These are phyloP conservation scores for Amoebophrya sp. DNA, from an alignment of 169 alveolate species.

Conservation along the genomic window DNA sequence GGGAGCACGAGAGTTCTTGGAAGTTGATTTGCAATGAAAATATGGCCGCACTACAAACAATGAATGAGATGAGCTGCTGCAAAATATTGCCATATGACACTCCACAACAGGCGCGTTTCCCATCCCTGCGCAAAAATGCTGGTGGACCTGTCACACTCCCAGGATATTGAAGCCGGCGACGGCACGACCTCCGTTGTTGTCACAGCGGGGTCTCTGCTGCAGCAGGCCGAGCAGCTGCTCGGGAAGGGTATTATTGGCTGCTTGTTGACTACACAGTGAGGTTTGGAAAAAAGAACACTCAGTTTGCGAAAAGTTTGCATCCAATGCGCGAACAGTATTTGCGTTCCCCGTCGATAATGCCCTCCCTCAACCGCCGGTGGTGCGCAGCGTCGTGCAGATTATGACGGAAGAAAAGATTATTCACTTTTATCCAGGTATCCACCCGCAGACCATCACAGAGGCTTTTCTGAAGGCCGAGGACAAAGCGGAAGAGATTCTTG, in stretches of 20 bases:
- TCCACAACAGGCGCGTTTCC: conserved; percentile 32
- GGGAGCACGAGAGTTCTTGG: too few relatives aligned
- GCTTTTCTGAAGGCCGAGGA: conserved; percentile 62
- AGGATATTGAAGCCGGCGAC: conserved; percentile 99
- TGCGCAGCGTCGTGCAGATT: too few relatives aligned
- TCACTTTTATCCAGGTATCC: too few relatives aligned
- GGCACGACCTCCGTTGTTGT: conserved; percentile 98
- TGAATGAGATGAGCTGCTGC: too few relatives aligned
- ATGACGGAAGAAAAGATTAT: too few relatives aligned
- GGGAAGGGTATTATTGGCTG: conserved; percentile 9
- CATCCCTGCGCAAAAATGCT: conserved; percentile 47
- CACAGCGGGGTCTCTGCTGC: conserved; percentile 94
- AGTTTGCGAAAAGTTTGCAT: conserved; percentile 47
- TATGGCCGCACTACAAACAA: too few relatives aligned
- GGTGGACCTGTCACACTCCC: conserved; percentile 60
- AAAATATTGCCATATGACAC: too few relatives aligned
- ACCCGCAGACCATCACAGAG: conserved; percentile 94
- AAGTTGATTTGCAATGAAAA: too few relatives aligned
- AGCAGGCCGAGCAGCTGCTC: conserved; percentile 78
- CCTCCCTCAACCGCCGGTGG: too few relatives aligned
- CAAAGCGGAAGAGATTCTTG: conserved; percentile 79
- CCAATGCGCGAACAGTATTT: too few relatives aligned
- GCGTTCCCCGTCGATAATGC: too few relatives aligned
- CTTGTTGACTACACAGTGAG: background rate
- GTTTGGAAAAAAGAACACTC: background rate